phyloP scores from a whole-genome alignment of 2,329 filamentous ascomycete species.

The Juglanconis oblonga region DNA sequence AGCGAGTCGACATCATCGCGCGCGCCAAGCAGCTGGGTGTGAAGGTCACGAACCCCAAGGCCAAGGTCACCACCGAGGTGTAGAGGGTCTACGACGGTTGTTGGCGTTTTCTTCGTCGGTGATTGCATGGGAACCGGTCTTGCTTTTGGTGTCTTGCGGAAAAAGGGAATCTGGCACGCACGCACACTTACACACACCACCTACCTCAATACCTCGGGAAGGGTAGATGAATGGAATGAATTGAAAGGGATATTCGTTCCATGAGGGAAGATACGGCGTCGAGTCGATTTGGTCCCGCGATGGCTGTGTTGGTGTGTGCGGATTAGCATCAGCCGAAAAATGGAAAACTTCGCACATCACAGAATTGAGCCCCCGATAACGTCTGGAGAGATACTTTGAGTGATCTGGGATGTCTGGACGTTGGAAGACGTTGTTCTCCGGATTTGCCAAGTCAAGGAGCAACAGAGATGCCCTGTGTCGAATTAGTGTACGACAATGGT shows the following conservation, averaged over 20 bases:
- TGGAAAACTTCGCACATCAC: conserved; percentile 17
- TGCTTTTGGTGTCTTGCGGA: conserved; percentile 22
- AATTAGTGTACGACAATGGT: too few relatives aligned
- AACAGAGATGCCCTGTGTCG: too few relatives aligned
- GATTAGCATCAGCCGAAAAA: conserved; percentile 20
- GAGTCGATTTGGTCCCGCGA: conserved; percentile 16
- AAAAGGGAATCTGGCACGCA: conserved; percentile 18
- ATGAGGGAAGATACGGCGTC: conserved; percentile 16
- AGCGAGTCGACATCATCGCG: conserved; percentile 96
- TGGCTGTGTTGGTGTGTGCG: conserved; percentile 19
- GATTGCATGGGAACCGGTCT: conserved; percentile 22
- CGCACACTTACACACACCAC: conserved; percentile 7
- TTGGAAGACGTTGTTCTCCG: too few relatives aligned
- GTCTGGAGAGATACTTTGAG: too few relatives aligned
- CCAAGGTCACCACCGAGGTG: conserved; percentile 94
- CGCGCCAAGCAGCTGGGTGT: conserved; percentile 97
- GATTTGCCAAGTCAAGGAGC: too few relatives aligned
- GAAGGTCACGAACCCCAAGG: conserved; percentile 99
- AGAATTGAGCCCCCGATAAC: too few relatives aligned
- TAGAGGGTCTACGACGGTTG: conserved; percentile 39
- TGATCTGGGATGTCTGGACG: too few relatives aligned
- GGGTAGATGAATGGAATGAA: conserved; percentile 16
- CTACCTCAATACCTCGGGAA: background rate
- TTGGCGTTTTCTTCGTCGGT: conserved; percentile 20
- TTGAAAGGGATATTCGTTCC: conserved; percentile 11